Evolutionary conservation across 2,329 filamentous ascomycete genomes (phyloP).

Genomic region (Meredithiella fracta): DNA sequence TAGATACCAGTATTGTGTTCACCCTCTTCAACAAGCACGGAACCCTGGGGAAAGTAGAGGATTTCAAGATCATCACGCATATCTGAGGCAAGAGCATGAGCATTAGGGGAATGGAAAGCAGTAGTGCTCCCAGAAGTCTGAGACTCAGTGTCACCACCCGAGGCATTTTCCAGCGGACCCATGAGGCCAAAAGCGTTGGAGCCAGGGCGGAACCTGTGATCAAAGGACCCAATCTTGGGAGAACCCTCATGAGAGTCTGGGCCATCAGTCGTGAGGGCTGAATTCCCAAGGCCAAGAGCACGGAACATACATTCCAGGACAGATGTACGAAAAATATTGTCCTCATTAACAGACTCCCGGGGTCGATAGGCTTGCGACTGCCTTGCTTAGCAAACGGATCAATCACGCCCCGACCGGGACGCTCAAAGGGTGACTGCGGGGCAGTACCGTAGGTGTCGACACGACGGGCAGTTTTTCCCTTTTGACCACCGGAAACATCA

Average conservation of each 20-base stretch:
- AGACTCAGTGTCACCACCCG: slow-evolving; percentile 68
- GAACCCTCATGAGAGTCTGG: slow-evolving; percentile 68
- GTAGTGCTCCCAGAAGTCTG: slow-evolving; percentile 54
- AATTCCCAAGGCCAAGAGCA: slow-evolving; percentile 65
- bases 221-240: slow-evolving; percentile 45
- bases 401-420: slow-evolving; percentile 8
- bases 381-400: slow-evolving; percentile 14
- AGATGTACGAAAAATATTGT: slow-evolving; percentile 72
- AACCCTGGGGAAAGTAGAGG: slow-evolving; percentile 89
- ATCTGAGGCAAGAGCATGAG: slow-evolving; percentile 54
- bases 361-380: slow-evolving; percentile 31
- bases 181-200: slow-evolving; percentile 77
- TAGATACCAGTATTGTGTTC: slow-evolving; percentile 94
- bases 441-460: slow-evolving; percentile 8
- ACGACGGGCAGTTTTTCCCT: neutral
- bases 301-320: slow-evolving; percentile 94
- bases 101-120: slow-evolving; percentile 43
- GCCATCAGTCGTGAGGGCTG: slow-evolving; percentile 47
- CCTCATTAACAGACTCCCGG: slow-evolving; percentile 78
- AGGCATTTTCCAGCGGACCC: slow-evolving; percentile 56
- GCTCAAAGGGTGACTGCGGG: slow-evolving; percentile 7
- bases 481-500: neutral
- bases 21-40: slow-evolving; percentile 87
- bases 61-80: slow-evolving; percentile 89
- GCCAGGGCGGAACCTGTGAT: neutral